phyloP scores from a whole-genome alignment of 2,329 filamentous ascomycete species.

The Colletotrichum zoysiae region DNA sequence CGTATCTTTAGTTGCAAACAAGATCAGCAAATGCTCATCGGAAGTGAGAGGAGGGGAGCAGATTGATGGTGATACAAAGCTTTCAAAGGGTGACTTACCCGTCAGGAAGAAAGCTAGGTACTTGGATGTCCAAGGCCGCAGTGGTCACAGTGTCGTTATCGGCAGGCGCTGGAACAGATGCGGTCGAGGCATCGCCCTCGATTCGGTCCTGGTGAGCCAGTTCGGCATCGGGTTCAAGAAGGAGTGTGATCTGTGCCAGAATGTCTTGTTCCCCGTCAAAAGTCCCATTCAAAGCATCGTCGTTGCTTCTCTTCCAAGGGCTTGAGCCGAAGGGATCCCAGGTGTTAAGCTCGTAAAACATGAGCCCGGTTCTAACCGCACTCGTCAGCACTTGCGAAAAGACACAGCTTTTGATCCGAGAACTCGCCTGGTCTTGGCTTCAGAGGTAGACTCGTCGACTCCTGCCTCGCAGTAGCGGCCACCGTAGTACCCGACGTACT shows the following conservation, averaged over 20 bases:
- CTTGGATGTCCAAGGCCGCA: background rate
- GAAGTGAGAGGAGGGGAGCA: background rate
- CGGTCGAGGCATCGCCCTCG: background rate
- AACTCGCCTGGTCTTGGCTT: background rate
- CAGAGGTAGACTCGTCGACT: background rate
- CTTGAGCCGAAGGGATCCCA: slow-evolving; percentile 40
- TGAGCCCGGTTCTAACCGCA: slow-evolving; percentile 17
- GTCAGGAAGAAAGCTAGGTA: background rate
- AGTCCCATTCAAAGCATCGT: background rate
- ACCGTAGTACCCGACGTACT: background rate
- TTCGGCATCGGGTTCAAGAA: slow-evolving; percentile 18
- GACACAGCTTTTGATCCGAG: background rate
- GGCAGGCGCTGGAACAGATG: background rate
- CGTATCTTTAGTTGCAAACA: background rate
- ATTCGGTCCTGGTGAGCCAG: slow-evolving; percentile 1
- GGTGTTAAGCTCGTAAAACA: slow-evolving; percentile 43
- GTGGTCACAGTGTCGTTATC: background rate
- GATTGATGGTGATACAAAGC: background rate
- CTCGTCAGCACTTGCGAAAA: background rate
- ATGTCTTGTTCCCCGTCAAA: slow-evolving; percentile 23
- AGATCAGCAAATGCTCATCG: background rate
- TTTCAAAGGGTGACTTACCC: background rate
- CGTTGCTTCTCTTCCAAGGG: slow-evolving; percentile 41
- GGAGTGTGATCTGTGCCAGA: slow-evolving; percentile 2
- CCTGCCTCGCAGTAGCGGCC: background rate